Conservation (phyloP, 2,329 filamentous ascomycete species). For the Penicillium sp. region DNA sequence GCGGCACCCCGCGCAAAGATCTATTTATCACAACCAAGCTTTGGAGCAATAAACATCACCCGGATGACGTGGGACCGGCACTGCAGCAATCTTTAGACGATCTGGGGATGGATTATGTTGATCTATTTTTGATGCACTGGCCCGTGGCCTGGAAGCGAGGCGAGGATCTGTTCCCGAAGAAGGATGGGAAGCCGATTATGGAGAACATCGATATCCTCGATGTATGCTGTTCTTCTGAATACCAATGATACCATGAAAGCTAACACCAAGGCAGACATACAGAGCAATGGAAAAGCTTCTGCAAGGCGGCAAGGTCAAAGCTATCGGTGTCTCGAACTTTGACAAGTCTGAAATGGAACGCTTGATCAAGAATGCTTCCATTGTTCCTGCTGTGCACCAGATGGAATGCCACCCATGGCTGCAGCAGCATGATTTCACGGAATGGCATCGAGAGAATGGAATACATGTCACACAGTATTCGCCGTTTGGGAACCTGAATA, state of each 20-base stretch:
- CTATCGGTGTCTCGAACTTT: constrained; percentile 57
- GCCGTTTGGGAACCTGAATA: constrained; percentile 56
- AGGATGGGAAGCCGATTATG: constrained; percentile 43
- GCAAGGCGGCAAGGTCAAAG: constrained; percentile 45
- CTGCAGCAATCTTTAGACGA: constrained; percentile 61
- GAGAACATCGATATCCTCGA: constrained; percentile 52
- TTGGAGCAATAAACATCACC: constrained; percentile 64
- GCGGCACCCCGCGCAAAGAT: constrained; percentile 62
- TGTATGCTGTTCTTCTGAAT: constrained; percentile 27
- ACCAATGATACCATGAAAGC: background rate
- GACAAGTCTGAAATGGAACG: constrained; percentile 49
- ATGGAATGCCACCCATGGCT: constrained; percentile 56
- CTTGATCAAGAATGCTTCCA: constrained; percentile 45
- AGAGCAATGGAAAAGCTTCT: constrained; percentile 50
- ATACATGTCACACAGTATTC: constrained; percentile 58
- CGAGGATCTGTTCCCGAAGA: constrained; percentile 49
- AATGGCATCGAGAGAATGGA: constrained; percentile 50
- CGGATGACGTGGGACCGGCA: constrained; percentile 61
- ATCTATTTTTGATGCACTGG: constrained; percentile 70
- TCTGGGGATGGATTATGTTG: constrained; percentile 65
- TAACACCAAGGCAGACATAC: constrained; percentile 42
- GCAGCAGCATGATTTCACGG: constrained; percentile 50
- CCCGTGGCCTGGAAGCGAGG: constrained; percentile 55
- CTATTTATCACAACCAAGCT: constrained; percentile 68
- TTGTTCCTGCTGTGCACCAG: constrained; percentile 52